Evolutionary conservation across 768 basidiomycete species (phyloP).

Genomic region (Leccinum longicurvipes): DNA sequence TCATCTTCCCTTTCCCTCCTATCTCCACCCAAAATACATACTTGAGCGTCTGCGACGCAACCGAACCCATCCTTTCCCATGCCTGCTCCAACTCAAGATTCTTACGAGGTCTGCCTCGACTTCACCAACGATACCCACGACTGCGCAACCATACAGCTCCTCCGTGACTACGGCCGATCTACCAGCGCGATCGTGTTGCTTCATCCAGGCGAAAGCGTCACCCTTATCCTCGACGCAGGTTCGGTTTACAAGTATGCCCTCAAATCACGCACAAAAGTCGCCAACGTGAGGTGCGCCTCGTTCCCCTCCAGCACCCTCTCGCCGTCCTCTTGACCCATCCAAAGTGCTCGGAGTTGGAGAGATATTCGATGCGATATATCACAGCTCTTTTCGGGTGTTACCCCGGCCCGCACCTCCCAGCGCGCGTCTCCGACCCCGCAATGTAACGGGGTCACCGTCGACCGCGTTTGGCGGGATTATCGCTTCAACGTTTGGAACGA

Average conservation of each 20-base stretch:
- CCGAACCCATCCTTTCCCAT: conserved; percentile 33
- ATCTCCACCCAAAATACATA: conserved; percentile 14
- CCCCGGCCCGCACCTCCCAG: conserved; percentile 30
- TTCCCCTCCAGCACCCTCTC: background rate
- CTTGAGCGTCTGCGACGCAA: conserved; percentile 33
- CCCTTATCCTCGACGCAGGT: conserved; percentile 67
- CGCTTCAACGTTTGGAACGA: conserved; percentile 63
- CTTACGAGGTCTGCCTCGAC: conserved; percentile 65
- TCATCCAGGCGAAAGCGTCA: conserved; percentile 59
- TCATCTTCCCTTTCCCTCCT: conserved; percentile 14
- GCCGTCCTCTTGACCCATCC: conserved; percentile 1
- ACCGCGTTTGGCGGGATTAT: conserved; percentile 65
- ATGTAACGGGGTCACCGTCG: conserved; percentile 56
- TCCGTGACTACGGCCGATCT: conserved; percentile 60
- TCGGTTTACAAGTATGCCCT: conserved; percentile 66
- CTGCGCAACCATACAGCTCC: conserved; percentile 58
- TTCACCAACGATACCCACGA: conserved; percentile 69
- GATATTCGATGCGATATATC: conserved; percentile 61
- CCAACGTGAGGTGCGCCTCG: conserved; percentile 59
- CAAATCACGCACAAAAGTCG: conserved; percentile 61
- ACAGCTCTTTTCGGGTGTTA: conserved; percentile 48
- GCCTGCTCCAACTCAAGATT: conserved; percentile 53
- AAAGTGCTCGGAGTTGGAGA: conserved; percentile 64
- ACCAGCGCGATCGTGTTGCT: conserved; percentile 53
- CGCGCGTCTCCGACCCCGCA: conserved; percentile 36